These are phyloP conservation scores for Penicillium sp. DNA, from an alignment of 2,329 filamentous ascomycete genomes.

Conservation along the genomic window DNA sequence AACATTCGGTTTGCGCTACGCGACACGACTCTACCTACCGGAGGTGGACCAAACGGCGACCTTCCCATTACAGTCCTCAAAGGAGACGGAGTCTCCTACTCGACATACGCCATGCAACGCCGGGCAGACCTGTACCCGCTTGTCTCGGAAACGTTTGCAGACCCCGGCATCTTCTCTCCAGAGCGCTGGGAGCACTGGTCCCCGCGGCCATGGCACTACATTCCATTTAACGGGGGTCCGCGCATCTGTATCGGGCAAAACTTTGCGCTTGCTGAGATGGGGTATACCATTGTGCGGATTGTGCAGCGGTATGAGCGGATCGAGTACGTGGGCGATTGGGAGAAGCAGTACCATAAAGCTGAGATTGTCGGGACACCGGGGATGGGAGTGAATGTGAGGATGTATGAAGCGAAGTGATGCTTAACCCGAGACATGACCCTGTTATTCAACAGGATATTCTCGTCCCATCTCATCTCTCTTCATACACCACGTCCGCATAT, in stretches of 20 bases:
- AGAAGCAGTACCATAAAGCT: slow-evolving; percentile 7
- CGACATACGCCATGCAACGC: slow-evolving; percentile 14
- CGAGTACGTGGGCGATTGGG: slow-evolving; percentile 11
- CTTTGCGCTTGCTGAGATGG: slow-evolving; percentile 17
- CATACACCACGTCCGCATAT: background rate
- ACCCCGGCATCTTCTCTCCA: slow-evolving; percentile 10
- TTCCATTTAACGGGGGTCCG: slow-evolving; percentile 15
- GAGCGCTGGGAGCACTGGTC: slow-evolving; percentile 11
- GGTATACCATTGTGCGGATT: slow-evolving; percentile 14
- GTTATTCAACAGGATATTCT: background rate
- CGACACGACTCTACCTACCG: slow-evolving; percentile 9
- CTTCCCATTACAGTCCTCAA: slow-evolving; percentile 12
- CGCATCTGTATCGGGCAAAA: slow-evolving; percentile 18
- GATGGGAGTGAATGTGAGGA: slow-evolving; percentile 4
- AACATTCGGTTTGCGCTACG: slow-evolving; percentile 11
- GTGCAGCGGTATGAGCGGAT: slow-evolving; percentile 12
- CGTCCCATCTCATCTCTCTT: background rate
- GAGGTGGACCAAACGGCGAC: slow-evolving; percentile 11
- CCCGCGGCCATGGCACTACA: slow-evolving; percentile 6
- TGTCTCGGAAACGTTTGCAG: slow-evolving; percentile 6
- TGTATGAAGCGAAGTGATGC: slow-evolving; percentile 7
- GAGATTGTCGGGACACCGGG: slow-evolving; percentile 11
- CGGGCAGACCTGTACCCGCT: slow-evolving; percentile 9
- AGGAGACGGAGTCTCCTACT: slow-evolving; percentile 11
- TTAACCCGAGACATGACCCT: background rate